These are phyloP conservation scores for Melanomma pulvis-pyrius DNA, from an alignment of 495 filamentous ascomycete species.

Conservation along the genomic window DNA sequence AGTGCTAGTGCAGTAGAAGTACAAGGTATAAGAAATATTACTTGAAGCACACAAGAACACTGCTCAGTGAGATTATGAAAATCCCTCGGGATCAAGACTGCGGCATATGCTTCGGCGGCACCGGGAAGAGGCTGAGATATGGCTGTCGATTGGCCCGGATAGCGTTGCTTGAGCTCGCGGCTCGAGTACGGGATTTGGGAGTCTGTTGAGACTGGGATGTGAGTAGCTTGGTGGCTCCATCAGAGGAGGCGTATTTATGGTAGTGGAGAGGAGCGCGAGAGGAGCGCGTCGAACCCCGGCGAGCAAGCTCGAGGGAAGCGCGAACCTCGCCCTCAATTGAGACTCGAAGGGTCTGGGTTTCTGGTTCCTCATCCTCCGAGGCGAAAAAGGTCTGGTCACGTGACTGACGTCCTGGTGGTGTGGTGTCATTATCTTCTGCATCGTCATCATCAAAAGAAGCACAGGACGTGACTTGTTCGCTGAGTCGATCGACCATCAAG, in stretches of 20 bases:
- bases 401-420: conserved; percentile 12
- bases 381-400: conserved; percentile 29
- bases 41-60: neutral
- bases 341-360: neutral
- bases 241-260: conserved; percentile 31
- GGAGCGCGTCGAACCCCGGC: conserved; percentile 14
- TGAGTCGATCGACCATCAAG: conserved; percentile 35
- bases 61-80: neutral
- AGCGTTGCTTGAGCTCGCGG: conserved; percentile 24
- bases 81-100: neutral
- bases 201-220: conserved; percentile 3
- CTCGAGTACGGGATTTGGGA: conserved; percentile 13
- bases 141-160: conserved; percentile 11
- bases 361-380: conserved; percentile 13
- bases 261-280: conserved; percentile 11
- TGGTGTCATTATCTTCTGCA: conserved; percentile 19
- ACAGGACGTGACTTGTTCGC: conserved; percentile 34
- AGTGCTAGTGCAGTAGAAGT: conserved; percentile 1
- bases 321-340: conserved; percentile 27
- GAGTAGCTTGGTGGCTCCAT: conserved; percentile 31
- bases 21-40: conserved; percentile 11
- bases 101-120: conserved; percentile 23
- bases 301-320: conserved; percentile 29
- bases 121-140: conserved; percentile 32
- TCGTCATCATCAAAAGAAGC: conserved; percentile 27